Conservation (phyloP, 2,329 filamentous ascomycete species). For the Plectosphaerella sp. region DNA sequence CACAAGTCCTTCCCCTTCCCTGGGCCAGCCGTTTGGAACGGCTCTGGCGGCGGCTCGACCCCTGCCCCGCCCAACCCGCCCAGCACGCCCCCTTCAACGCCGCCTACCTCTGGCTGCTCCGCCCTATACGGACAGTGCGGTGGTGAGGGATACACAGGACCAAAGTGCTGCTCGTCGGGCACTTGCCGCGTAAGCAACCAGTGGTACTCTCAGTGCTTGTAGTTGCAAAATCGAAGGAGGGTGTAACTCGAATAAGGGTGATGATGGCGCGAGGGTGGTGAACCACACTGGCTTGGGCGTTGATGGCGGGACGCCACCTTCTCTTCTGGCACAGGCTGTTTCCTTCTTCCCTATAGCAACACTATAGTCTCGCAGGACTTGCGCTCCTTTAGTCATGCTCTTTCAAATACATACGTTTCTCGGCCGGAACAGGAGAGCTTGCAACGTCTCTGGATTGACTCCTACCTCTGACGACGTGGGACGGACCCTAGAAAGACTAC, state of each 20-base stretch:
- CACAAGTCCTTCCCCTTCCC: conserved; percentile 9
- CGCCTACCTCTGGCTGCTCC: background rate
- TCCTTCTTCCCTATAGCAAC: too few relatives aligned
- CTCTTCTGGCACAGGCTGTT: too few relatives aligned
- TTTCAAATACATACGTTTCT: too few relatives aligned
- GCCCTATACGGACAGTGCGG: conserved; percentile 5
- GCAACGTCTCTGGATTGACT: too few relatives aligned
- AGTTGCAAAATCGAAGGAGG: background rate
- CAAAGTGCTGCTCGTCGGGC: conserved; percentile 11
- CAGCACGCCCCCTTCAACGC: background rate
- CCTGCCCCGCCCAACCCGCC: conserved; percentile 1
- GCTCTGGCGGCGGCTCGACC: conserved; percentile 1
- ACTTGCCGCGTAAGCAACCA: conserved; percentile 10
- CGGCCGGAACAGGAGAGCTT: too few relatives aligned
- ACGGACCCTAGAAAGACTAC: background rate
- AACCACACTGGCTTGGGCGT: too few relatives aligned
- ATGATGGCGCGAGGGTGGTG: too few relatives aligned
- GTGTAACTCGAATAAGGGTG: too few relatives aligned
- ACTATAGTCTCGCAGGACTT: too few relatives aligned
- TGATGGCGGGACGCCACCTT: too few relatives aligned
- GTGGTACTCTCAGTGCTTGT: conserved; percentile 14
- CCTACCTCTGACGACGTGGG: background rate
- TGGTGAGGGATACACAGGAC: conserved; percentile 9
- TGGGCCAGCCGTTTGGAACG: conserved; percentile 6
- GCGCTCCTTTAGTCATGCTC: too few relatives aligned